Base-by-base conservation (phyloP, 768 basidiomycete genomes). In the Hygrocybe coccinea region DNA sequence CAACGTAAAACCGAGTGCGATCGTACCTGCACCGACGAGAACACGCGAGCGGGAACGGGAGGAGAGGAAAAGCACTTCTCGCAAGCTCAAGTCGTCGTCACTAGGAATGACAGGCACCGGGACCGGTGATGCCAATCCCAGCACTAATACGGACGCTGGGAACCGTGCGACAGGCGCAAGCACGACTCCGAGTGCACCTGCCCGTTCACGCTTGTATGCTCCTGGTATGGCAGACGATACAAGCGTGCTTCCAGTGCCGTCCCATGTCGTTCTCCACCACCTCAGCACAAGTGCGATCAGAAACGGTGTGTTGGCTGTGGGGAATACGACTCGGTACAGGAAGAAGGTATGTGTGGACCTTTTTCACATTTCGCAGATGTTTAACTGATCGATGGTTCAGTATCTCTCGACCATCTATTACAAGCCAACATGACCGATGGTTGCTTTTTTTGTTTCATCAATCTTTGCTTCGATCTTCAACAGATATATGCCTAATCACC, bases 271-370 rank as follows among this genome's bases (percentile, higher is more conserved):
- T 21, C 74, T 98, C 60, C 93, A 97, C 63, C 95, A 98, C 70
- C 71, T 98, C 63, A 91, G 91, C 59, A 97, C 95, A 58, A 95
- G 92, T 64, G 94, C 95, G 50, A 98, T 98, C 58, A 79, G 85
- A 70, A 94, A 94, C 68, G 94, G 92, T 6, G 91, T 95, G 45
- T 71, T 97, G 48, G 94, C 93, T 37, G 93, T 97, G 5, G 94
- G 86, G 24, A 91, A 84, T 57, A 98, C 95, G 55, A 93, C 87
- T 50, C 76, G 95, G 66, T 97, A 97, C 75, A 77, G 85, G 71
- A 83, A 89, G 75, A 98, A 95, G 86, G 91, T 91, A 70, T 19
- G 58, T 39, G 52, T 33, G 29, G 38, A 45, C 52, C 56, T n/a
- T 36, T 29, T 24, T 19, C 34, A 50, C 68, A 59, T 60, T 63